phyloP scores from a whole-genome alignment of 495 filamentous ascomycete genomes.

The Neurospora tetrasperma region DNA sequence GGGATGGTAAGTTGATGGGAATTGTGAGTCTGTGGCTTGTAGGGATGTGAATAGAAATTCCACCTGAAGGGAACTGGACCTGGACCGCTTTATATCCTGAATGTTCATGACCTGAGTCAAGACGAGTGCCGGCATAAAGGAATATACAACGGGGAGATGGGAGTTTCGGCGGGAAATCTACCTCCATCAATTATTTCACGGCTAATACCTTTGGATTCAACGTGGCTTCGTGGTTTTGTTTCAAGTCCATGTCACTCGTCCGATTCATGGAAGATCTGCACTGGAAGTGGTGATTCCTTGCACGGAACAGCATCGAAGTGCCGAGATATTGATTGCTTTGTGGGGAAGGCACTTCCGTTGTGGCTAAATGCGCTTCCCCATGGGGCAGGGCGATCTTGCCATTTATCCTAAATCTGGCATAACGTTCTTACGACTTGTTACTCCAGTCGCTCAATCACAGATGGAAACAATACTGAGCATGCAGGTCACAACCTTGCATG shows the following conservation, averaged over 20 bases:
- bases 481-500: too few relatives aligned
- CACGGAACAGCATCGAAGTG: neutral
- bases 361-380: neutral
- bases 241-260: neutral
- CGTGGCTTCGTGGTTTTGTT: neutral
- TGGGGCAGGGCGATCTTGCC: neutral
- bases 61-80: too few relatives aligned
- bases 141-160: neutral
- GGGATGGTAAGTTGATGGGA: neutral
- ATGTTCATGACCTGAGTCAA: too few relatives aligned
- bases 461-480: neutral
- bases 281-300: accelerated
- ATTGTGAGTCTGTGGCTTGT: too few relatives aligned
- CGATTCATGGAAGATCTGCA: neutral
- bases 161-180: neutral
- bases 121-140: too few relatives aligned
- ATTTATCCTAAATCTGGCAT: neutral
- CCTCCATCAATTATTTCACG: too few relatives aligned
- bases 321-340: neutral
- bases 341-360: neutral
- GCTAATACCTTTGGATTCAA: neutral
- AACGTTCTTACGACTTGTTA: neutral
- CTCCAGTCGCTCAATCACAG: neutral
- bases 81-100: too few relatives aligned
- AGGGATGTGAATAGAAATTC: too few relatives aligned